Evolutionary conservation across 257 asterid genomes (phyloP).

Genomic region (Apocynum venetum): DNA sequence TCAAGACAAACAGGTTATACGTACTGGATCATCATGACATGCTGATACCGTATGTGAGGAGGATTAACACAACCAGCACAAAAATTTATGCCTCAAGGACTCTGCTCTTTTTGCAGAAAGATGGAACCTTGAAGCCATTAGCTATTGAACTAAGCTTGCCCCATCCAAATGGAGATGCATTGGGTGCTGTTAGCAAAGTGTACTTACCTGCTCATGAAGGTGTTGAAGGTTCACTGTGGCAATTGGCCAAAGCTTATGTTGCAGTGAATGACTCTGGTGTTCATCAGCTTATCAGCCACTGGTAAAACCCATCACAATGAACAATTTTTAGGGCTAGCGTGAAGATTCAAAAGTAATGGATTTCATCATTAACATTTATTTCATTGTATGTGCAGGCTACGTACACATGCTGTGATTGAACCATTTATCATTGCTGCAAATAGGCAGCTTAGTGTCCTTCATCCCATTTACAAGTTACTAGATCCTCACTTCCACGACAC

Average conservation of each 20-base stretch:
- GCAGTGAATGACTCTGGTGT: conserved; percentile 24
- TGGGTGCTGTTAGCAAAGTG: conserved; percentile 17
- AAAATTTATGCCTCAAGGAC: conserved; percentile 24
- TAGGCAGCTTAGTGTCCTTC: conserved; percentile 54
- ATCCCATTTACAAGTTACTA: conserved; percentile 57
- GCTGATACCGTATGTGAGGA: conserved; percentile 20
- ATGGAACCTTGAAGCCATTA: conserved; percentile 23
- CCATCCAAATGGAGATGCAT: conserved; percentile 22
- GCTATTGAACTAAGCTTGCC: conserved; percentile 27
- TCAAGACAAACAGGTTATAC: conserved; percentile 11
- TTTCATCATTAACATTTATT: not conserved
- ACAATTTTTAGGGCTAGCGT: too few relatives aligned
- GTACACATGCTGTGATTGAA: conserved; percentile 58
- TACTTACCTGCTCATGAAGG: conserved; percentile 18
- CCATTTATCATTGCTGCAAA: conserved; percentile 67
- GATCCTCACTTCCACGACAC: conserved; percentile 69
- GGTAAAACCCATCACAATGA: not conserved
- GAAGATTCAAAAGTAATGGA: not conserved
- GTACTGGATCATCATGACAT: conserved; percentile 20
- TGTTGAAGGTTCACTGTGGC: conserved; percentile 20
- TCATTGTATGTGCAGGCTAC: conserved; percentile 30
- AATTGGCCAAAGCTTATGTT: conserved; percentile 26
- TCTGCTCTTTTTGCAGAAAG: conserved; percentile 16
- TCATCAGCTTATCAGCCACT: conserved; percentile 26
- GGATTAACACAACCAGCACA: conserved; percentile 11